Evolutionary conservation across 169 alveolate species (phyloP).

Genomic region (Hepatocystis sp.): DNA sequence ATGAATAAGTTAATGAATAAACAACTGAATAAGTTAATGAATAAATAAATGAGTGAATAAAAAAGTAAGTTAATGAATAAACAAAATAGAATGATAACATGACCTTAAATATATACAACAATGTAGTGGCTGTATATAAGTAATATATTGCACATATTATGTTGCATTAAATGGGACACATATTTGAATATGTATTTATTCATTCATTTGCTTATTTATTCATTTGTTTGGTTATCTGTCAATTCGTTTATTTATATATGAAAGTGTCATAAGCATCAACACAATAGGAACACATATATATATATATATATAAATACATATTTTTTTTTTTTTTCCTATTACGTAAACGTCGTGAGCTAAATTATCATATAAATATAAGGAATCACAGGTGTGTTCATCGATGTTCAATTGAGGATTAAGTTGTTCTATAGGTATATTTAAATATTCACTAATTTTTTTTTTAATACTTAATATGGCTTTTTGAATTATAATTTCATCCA

Average conservation of each 20-base stretch:
- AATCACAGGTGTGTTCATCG: conserved; percentile 20
- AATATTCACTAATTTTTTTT: conserved; percentile 20
- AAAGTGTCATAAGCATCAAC: no score
- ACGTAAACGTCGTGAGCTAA: conserved; percentile 72
- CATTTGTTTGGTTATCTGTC: no score
- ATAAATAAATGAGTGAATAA: no score
- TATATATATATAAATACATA: neutral
- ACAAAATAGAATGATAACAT: no score
- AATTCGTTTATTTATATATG: no score
- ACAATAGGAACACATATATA: neutral
- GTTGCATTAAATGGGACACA: neutral
- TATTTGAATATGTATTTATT: neutral
- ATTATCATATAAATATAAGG: conserved; percentile 43
- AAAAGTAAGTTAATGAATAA: no score
- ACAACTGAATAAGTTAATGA: no score
- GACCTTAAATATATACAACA: no score
- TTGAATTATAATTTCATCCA: conserved; percentile 33
- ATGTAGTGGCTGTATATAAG: no score
- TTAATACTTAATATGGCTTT: conserved; percentile 55
- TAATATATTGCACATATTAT: no score
- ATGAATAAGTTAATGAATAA: no score
- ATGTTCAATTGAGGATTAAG: conserved; percentile 18
- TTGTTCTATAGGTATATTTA: conserved; percentile 41
- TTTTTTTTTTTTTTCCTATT: neutral
- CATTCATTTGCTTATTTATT: no score